Evolutionary conservation across 2,329 filamentous ascomycete genomes (phyloP).

Genomic region (Sclerotiophoma versabilis): DNA sequence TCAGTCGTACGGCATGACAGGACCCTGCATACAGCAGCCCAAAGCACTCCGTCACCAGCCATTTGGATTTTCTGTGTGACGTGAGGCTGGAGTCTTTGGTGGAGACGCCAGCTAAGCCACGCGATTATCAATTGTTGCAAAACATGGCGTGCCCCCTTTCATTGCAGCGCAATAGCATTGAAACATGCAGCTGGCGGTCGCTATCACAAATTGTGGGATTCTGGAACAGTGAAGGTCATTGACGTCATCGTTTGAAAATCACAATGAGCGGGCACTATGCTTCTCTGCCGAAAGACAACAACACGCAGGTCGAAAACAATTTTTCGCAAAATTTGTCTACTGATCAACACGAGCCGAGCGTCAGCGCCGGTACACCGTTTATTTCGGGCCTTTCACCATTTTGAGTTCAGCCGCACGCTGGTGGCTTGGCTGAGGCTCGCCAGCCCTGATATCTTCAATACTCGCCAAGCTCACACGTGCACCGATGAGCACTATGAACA

Average conservation of each 20-base stretch:
- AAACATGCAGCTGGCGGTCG: slow-evolving; percentile 1
- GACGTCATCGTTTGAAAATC: slow-evolving; percentile 12
- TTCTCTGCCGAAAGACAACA: neutral
- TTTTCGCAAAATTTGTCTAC: slow-evolving; percentile 3
- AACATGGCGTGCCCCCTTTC: neutral
- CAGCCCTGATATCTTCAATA: neutral
- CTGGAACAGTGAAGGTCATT: neutral
- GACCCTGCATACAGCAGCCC: slow-evolving; percentile 5
- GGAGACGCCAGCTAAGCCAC: slow-evolving; percentile 4
- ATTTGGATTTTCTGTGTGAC: slow-evolving; percentile 1
- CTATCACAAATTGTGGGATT: neutral
- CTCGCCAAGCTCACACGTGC: neutral
- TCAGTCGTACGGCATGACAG: slow-evolving; percentile 2
- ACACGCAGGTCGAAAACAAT: slow-evolving; percentile 4
- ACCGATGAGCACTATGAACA: too few species aligned
- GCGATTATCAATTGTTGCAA: neutral
- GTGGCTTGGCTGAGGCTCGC: slow-evolving; percentile 6
- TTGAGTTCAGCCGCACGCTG: slow-evolving; percentile 15
- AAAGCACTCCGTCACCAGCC: slow-evolving; percentile 8
- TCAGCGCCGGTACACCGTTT: neutral
- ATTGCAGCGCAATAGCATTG: neutral
- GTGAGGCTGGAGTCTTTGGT: slow-evolving; percentile 2
- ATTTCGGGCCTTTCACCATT: slow-evolving; percentile 6
- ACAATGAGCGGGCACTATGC: neutral
- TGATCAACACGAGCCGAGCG: slow-evolving; percentile 3